Base-by-base conservation (phyloP, 495 filamentous ascomycete genomes). In the Choiromyces venosus region DNA sequence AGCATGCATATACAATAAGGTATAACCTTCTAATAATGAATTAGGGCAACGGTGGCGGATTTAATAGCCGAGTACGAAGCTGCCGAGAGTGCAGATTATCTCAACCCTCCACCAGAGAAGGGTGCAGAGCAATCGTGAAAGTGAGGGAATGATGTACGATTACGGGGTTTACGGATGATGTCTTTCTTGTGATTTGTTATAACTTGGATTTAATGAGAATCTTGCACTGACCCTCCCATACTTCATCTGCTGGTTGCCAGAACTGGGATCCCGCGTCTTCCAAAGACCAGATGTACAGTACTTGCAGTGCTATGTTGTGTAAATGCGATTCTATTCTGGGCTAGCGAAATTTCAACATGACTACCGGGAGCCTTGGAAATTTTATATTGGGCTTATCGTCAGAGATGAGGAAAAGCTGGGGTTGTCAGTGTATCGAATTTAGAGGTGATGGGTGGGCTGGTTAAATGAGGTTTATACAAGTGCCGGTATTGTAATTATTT, bases 31-130 rank as follows among this genome's bases (percentile, higher is more conserved):
- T 64, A 35, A 68, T 40, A 38, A 44, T 3, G 36, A 74, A 39
- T 8, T 36, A 74, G 90, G 73, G 91, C 92, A 64, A 94, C 97
- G 18, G 93, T 97, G 18, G 88, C 88, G 78, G 93, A 96, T 78
- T 84, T 97, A 33, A 92, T 97, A 73, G 88, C 87, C 33, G 95
- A 99, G 85, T 99, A 99, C 81, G 95, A 98, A 83, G 94, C 93
- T 33, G 95, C 95, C 29, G 95, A 99, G 83, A 87, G 90, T 79
- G 88, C 91, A 70, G 88, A 92, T 78, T 99, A 99, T 83, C 84
- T 99, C 37, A 91, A 92, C 16, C 75, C 75, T 35, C 44, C 73
- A 1, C 69, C 74, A 6, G 74, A 77, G 64, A 77, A 77, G 25
- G 74, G 74, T 21, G 64, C n/a, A 2, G 75, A 77, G 46, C 72